phyloP scores from a whole-genome alignment of 768 basidiomycete genomes.

The Mrakia hoshinonis region DNA sequence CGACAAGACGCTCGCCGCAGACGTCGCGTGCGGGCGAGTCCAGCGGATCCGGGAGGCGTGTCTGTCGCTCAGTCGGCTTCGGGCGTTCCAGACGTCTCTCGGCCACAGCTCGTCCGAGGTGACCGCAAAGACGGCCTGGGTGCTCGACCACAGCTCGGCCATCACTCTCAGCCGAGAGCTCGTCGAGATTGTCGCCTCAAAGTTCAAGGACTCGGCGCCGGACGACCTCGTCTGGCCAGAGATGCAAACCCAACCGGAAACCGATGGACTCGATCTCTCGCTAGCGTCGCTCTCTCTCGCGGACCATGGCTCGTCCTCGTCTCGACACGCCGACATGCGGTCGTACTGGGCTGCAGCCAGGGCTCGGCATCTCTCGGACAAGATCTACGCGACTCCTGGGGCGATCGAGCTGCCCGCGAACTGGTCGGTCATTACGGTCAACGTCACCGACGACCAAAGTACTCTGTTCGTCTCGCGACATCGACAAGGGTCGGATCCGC shows the following conservation, averaged over 20 bases:
- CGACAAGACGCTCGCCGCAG: constrained; percentile 55
- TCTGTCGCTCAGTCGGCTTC: constrained; percentile 59
- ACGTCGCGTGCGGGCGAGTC: constrained; percentile 55
- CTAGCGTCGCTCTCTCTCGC: constrained; percentile 32
- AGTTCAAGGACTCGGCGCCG: constrained; percentile 47
- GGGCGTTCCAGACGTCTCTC: constrained; percentile 70
- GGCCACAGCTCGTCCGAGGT: constrained; percentile 52
- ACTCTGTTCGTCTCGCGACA: constrained; percentile 78
- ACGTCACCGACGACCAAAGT: constrained; percentile 69
- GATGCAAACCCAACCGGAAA: too few species aligned
- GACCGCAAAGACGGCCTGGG: constrained; percentile 52
- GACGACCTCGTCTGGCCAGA: constrained; percentile 74
- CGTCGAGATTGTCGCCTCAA: constrained; percentile 67
- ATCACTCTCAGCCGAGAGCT: constrained; percentile 79
- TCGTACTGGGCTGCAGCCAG: constrained; percentile 61
- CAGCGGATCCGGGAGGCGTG: constrained; percentile 65
- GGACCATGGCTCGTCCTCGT: constrained; percentile 38
- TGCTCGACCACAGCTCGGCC: constrained; percentile 62
- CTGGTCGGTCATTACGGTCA: constrained; percentile 80
- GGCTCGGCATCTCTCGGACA: constrained; percentile 50
- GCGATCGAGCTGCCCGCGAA: constrained; percentile 54
- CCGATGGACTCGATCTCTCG: constrained; percentile 44
- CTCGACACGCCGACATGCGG: constrained; percentile 22
- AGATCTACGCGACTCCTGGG: constrained; percentile 42
- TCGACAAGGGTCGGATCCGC: constrained; percentile 52